Base-by-base conservation (phyloP, 306 rosid species). In the Cucumis cinereus region DNA sequence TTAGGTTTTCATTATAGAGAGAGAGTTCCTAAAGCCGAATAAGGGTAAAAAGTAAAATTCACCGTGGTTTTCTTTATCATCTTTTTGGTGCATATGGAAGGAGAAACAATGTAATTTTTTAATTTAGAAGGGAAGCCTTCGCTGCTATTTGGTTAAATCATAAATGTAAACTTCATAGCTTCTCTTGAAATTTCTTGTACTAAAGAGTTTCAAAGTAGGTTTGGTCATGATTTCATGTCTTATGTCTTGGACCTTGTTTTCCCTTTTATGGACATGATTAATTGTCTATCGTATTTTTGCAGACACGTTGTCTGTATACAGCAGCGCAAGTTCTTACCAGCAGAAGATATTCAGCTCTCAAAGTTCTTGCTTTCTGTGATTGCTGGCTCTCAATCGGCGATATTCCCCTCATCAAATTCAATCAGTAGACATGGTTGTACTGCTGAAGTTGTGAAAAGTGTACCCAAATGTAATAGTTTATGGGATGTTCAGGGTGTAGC, bases 401-500 rank as follows among this genome's bases (percentile, higher is more conserved):
- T 85, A 60, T 79, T 81, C 76, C 36, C 80, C 81, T 85, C 67
- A 8, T 59, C 81, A 55, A 72, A 13, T 60, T 80, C 86, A 14
- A 60, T 73, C 53, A 73, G 75, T 75, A 81, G 78, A 74, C 88
- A 81, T 82, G 80, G 75, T 69, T 63, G 58, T 62, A 45, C 76
- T 30, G 60, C 83, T 30, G 85, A 79, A 79, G 58, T 55, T 60
- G 80, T 83, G 78, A 80, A 74, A 85, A 80, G 83, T 59, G 77
- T 74, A 63, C 80, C 88, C 77, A 79, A 53, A 49, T 83, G 73
- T 57, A 75, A 79, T 56, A 79, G 82, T 82, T 86, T 86, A 77
- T 87, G 91, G 88, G 97, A 88, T 84, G 76, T 85, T 52, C 96
- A 87, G 84, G 79, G 85, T n/a, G 52, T 84, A 38, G 90, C 95